Base-by-base conservation (phyloP, 352 stramenopile genomes). In the Salisapilia sapeloensis region DNA sequence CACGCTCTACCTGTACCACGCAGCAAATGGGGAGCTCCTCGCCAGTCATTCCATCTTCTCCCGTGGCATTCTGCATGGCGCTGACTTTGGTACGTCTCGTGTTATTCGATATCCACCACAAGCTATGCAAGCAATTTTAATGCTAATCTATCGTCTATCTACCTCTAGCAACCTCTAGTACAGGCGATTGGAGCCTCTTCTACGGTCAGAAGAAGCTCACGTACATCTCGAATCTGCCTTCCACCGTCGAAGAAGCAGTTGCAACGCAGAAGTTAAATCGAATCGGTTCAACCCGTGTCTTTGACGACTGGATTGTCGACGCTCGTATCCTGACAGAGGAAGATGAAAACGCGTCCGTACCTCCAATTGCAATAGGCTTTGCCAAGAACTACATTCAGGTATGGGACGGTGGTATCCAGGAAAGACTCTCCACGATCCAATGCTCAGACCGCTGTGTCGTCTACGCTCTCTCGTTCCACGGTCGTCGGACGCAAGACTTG, bases 351-450 rank as follows among this genome's bases (percentile, higher is more conserved):
- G 35, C 35, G 14, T 29, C 29, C 9, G 56, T 61, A 24, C 50
- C 60, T 4, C 27, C 49, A 10, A 46, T 74, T 21, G 76, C 62
- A 6, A 49, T 90, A n/a, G 76, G 76, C 3, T 33, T 90, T 10
- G 72, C 72, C 18, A 72, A 92, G 52, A 92, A 92, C 44, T 74
- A 79, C 6, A 57, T 92, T 20, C 63, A 87, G 46, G 49, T 92
- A 20, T 92, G 74, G 72, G 40, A 76, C 24, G 52, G 63, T 0
- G 38, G 46, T 7, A 28, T 20, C 18, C 43, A 76, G 31, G 15
- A 35, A 15, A 49, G 85, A 24, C 24, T 86, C 11, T 60, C 53
- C 6, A 62, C 39, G 2, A 53, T 84, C 26, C 59, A 82, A 33
- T 84, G 76, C 44, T 57, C 64, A 6, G 74, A 83, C 42, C 67